A percentile compares a stretch with the other conserved stretches of the same genome.
These are phyloP conservation scores for Adansonia digitata DNA, from an alignment of 345 rosid genomes.

Conservation along the genomic window DNA sequence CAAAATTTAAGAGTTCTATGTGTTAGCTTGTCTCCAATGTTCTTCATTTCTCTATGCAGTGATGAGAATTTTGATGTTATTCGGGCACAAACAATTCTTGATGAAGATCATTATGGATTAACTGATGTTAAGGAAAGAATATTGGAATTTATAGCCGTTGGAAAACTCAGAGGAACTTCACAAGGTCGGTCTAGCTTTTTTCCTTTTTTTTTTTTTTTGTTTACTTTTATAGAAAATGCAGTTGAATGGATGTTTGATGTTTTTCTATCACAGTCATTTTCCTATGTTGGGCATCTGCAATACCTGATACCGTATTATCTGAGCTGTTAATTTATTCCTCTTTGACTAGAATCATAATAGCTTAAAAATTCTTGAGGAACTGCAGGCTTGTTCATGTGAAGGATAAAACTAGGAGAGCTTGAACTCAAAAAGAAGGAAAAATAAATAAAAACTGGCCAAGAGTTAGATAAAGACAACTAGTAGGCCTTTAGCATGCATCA, in stretches of 20 bases:
- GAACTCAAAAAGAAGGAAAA: background rate
- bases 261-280: background rate
- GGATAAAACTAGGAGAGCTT: background rate
- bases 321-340: constrained; percentile 55
- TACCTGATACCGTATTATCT: background rate
- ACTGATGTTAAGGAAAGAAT: constrained; percentile 97
- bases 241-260: constrained; percentile 5
- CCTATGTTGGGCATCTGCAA: background rate
- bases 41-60: constrained; percentile 39
- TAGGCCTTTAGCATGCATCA: background rate
- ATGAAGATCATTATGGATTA: constrained; percentile 98
- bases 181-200: constrained; percentile 55
- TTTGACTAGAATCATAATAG: constrained; percentile 19
- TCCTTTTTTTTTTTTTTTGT: no score
- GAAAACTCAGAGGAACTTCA: constrained; percentile 93
- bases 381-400: background rate
- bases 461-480: background rate
- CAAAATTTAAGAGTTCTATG: background rate
- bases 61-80: constrained; percentile 93
- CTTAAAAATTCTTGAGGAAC: background rate
- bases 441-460: background rate
- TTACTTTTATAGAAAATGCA: background rate
- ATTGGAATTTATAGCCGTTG: constrained; percentile 97
- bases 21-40: background rate
- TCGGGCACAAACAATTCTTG: constrained; percentile 84